These are phyloP conservation scores for Dendrocalamus latiflorus DNA, from an alignment of 202 grass and related monocot species.

Conservation along the genomic window DNA sequence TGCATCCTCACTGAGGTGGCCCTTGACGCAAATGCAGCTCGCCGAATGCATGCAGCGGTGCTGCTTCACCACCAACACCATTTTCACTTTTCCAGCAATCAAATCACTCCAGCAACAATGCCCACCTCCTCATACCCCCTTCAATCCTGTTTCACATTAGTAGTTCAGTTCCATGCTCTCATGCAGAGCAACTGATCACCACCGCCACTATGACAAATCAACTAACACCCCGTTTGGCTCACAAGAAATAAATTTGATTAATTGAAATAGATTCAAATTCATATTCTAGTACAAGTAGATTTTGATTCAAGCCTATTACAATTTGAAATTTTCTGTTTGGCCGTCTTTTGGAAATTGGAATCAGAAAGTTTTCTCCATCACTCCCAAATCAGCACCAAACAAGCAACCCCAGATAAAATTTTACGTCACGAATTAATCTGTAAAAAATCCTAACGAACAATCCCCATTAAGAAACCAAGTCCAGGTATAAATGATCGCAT, in stretches of 20 bases:
- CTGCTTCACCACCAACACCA: slow-evolving; percentile 85
- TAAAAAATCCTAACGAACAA: neutral
- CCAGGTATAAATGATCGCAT: neutral
- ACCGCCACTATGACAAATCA: neutral
- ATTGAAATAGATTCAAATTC: neutral
- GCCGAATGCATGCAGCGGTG: slow-evolving; percentile 89
- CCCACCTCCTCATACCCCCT: neutral
- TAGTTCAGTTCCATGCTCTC: slow-evolving; percentile 11
- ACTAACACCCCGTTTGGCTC: neutral
- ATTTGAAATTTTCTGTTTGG: neutral
- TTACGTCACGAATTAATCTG: neutral
- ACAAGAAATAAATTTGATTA: neutral
- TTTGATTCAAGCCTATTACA: neutral
- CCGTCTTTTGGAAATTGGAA: neutral
- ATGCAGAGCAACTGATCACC: neutral
- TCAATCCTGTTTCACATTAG: slow-evolving; percentile 16
- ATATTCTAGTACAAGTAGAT: neutral
- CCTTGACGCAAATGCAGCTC: slow-evolving; percentile 79
- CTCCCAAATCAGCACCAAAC: neutral
- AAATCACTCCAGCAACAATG: neutral
- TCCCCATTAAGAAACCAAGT: neutral
- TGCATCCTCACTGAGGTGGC: slow-evolving; percentile 85
- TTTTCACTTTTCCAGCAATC: neutral
- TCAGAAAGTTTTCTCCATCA: neutral
- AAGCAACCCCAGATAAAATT: neutral